phyloP scores from a whole-genome alignment of 768 basidiomycete genomes.

The Kwoniella bestiolae region DNA sequence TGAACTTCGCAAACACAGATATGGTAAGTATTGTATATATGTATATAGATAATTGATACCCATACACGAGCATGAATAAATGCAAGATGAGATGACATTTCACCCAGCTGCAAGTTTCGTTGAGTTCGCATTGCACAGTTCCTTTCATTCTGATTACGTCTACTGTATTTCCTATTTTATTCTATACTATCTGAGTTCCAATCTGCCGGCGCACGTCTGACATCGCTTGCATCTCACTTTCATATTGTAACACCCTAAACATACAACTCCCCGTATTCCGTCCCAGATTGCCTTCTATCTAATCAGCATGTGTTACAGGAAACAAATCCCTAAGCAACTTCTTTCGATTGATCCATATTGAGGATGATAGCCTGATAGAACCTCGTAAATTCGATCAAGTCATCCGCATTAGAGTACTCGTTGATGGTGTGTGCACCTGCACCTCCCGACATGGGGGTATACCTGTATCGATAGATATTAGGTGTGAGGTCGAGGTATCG shows the following conservation, averaged over 20 bases:
- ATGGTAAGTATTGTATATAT: no score
- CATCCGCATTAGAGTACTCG: slow-evolving; percentile 46
- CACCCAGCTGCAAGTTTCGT: background rate
- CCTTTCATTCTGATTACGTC: no score
- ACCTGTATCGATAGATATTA: slow-evolving; percentile 57
- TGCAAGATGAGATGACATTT: background rate
- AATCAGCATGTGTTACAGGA: background rate
- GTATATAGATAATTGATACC: background rate
- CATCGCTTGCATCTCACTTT: no score
- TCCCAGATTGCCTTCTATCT: no score
- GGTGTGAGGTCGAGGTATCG: slow-evolving; percentile 53
- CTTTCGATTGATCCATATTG: slow-evolving; percentile 42
- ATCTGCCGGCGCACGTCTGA: no score
- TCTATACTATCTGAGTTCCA: no score
- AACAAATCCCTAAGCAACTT: slow-evolving; percentile 18
- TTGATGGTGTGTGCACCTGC: slow-evolving; percentile 58
- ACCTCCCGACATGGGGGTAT: slow-evolving; percentile 42
- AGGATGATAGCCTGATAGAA: slow-evolving; percentile 53
- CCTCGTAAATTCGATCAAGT: slow-evolving; percentile 46
- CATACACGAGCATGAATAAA: background rate
- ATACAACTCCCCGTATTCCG: no score
- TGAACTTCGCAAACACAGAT: background rate
- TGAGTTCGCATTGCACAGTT: no score
- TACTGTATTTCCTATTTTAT: no score
- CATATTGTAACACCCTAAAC: background rate